A percentile compares a stretch with the other conserved stretches of the same genome.
phyloP scores from a whole-genome alignment of 768 basidiomycete genomes.

The Tulasnella sp. region DNA sequence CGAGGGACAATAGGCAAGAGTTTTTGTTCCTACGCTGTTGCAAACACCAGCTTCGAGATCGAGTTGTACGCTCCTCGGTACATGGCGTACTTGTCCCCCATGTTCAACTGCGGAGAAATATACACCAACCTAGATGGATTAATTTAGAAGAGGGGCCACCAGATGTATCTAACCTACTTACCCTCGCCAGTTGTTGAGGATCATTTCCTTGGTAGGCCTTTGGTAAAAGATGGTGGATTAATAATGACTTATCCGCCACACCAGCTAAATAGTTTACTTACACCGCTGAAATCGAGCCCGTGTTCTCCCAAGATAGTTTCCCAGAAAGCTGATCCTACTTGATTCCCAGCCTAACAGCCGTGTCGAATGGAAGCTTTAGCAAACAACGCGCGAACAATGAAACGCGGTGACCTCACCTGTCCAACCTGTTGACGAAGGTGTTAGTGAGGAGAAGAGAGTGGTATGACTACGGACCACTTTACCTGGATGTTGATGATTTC shows the following conservation, averaged over 20 bases:
- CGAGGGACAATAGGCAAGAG: neutral
- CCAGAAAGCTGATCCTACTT: conserved; percentile 80
- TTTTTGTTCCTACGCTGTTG: conserved; percentile 43
- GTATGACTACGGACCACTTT: conserved; percentile 15
- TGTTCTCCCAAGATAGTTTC: conserved; percentile 76
- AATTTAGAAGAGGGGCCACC: neutral
- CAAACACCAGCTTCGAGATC: conserved; percentile 85
- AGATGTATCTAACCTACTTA: conserved; percentile 26
- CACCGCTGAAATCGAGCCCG: conserved; percentile 60
- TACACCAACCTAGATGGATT: conserved; percentile 45
- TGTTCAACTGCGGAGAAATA: conserved; percentile 60
- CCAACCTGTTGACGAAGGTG: conserved; percentile 38
- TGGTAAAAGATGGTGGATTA: conserved; percentile 7
- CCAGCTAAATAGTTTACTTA: conserved; percentile 26
- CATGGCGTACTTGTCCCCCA: conserved; percentile 50
- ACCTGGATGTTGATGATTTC: conserved; percentile 80
- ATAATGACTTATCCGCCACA: neutral
- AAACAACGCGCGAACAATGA: neutral
- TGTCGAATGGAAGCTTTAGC: conserved; percentile 13
- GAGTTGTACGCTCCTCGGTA: conserved; percentile 80
- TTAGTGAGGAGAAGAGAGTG: neutral
- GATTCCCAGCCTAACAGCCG: conserved; percentile 47
- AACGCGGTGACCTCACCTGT: conserved; percentile 36
- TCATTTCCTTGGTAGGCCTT: conserved; percentile 63
- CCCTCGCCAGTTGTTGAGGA: conserved; percentile 58